These are phyloP conservation scores for Lippia alba DNA, from an alignment of 305 asterid genomes.

Conservation along the genomic window DNA sequence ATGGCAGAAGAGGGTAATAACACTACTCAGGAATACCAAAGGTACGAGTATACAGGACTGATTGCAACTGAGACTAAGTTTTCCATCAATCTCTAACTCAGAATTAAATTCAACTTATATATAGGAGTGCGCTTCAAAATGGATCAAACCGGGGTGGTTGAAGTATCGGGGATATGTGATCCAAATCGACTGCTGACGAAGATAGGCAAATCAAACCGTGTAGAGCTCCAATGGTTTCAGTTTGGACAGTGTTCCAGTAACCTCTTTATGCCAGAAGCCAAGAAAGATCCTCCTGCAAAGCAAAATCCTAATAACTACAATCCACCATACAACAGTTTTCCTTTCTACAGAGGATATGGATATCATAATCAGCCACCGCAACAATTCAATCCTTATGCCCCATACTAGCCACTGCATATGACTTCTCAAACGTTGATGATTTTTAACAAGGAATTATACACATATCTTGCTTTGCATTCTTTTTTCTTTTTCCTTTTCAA, in stretches of 20 bases:
- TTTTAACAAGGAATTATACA: too few species aligned
- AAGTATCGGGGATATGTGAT: slow-evolving; percentile 42
- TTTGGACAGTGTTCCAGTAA: slow-evolving; percentile 47
- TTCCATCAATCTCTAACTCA: background rate
- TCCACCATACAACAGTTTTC: background rate
- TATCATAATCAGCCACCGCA: background rate
- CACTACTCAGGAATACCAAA: slow-evolving; percentile 14
- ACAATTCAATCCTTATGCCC: background rate
- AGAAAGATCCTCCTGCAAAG: background rate
- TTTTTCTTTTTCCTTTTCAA: too few species aligned
- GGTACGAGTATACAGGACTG: slow-evolving; percentile 9
- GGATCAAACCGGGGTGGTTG: slow-evolving; percentile 38
- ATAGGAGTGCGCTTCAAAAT: slow-evolving; percentile 37
- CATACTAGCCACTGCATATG: too few species aligned
- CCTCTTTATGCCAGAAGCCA: slow-evolving; percentile 31
- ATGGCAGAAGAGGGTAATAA: slow-evolving; percentile 26
- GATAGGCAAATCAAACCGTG: slow-evolving; percentile 27
- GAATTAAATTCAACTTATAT: background rate
- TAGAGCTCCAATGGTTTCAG: slow-evolving; percentile 38
- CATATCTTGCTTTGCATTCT: too few species aligned
- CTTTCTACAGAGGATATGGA: background rate
- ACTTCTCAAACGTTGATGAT: too few species aligned
- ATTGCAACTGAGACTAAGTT: too few species aligned
- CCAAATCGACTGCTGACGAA: slow-evolving; percentile 33
- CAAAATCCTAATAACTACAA: background rate